Evolutionary conservation across 2,329 filamentous ascomycete genomes (phyloP).

Genomic region (Diaporthe ampelina): DNA sequence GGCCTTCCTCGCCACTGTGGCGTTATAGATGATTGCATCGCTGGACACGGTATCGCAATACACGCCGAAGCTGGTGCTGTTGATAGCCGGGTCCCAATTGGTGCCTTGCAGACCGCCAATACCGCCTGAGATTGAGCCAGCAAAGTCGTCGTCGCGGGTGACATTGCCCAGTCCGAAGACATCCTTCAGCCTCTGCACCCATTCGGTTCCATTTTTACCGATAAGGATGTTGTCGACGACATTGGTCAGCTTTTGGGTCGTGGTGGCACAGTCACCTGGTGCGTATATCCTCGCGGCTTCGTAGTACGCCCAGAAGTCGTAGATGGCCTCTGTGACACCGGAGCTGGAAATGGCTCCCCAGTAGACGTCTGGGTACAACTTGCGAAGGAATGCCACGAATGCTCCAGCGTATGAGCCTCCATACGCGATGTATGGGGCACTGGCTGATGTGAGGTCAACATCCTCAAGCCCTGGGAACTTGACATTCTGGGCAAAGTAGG

Average conservation of each 20-base stretch:
- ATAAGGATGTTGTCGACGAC: constrained; percentile 67
- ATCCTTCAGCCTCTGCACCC: constrained; percentile 59
- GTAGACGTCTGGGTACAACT: constrained; percentile 82
- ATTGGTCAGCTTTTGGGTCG: constrained; percentile 70
- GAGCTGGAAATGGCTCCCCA: constrained; percentile 86
- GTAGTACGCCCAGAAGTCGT: constrained; percentile 79
- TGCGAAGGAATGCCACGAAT: constrained; percentile 82
- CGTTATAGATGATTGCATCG: constrained; percentile 56
- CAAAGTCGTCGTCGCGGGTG: constrained; percentile 64
- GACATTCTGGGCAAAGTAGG: constrained; percentile 83
- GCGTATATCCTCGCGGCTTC: constrained; percentile 65
- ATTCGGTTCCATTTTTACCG: constrained; percentile 52
- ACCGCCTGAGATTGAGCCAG: constrained; percentile 55
- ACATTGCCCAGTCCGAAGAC: constrained; percentile 63
- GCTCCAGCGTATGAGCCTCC: constrained; percentile 88
- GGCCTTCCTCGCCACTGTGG: constrained; percentile 52
- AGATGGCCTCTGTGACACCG: constrained; percentile 82
- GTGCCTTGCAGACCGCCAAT: constrained; percentile 61
- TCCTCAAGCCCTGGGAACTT: constrained; percentile 79
- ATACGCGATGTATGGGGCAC: constrained; percentile 82
- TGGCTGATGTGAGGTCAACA: constrained; percentile 73
- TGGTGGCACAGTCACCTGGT: constrained; percentile 72
- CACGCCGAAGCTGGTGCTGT: constrained; percentile 56
- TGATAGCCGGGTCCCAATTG: constrained; percentile 67
- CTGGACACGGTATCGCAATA: constrained; percentile 65